Evolutionary conservation across 129 eudicot genomes (phyloP).

Genomic region (Flaveria trinervia): DNA sequence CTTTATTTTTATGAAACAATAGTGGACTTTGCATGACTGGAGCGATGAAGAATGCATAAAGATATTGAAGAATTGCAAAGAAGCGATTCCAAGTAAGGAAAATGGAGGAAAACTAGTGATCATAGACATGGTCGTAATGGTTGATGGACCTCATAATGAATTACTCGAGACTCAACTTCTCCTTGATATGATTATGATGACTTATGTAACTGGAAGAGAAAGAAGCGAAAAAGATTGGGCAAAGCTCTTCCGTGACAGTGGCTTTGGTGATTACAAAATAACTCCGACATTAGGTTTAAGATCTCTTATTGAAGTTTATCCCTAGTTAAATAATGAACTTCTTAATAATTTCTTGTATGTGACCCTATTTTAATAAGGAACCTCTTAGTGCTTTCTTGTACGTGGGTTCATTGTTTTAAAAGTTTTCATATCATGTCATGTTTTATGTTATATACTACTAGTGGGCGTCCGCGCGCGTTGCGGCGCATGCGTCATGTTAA

Average conservation of each 20-base stretch:
- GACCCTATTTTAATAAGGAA: too few species aligned
- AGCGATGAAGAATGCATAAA: constrained; percentile 30
- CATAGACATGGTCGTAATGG: constrained; percentile 28
- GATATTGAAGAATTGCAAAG: constrained; percentile 29
- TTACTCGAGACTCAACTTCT: constrained; percentile 23
- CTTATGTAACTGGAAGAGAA: constrained; percentile 36
- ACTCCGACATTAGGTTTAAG: constrained; percentile 28
- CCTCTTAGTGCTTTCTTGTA: too few species aligned
- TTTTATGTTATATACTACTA: too few species aligned
- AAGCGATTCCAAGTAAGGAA: constrained; percentile 29
- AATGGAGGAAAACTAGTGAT: constrained; percentile 30
- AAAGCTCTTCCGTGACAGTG: constrained; percentile 32
- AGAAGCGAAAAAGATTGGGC: constrained; percentile 46
- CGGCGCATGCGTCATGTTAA: too few species aligned
- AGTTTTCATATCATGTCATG: too few species aligned
- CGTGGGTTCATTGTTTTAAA: too few species aligned
- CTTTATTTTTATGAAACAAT: background rate
- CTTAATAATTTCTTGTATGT: too few species aligned
- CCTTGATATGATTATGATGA: constrained; percentile 35
- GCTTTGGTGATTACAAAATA: constrained; percentile 29
- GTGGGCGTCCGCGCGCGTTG: too few species aligned
- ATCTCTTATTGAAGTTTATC: constrained; percentile 43
- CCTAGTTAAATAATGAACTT: constrained; percentile 9
- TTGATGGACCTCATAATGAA: background rate
- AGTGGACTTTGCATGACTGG: constrained; percentile 42